phyloP scores from a whole-genome alignment of 805 yeast species.

The Saturnispora saitoi region DNA sequence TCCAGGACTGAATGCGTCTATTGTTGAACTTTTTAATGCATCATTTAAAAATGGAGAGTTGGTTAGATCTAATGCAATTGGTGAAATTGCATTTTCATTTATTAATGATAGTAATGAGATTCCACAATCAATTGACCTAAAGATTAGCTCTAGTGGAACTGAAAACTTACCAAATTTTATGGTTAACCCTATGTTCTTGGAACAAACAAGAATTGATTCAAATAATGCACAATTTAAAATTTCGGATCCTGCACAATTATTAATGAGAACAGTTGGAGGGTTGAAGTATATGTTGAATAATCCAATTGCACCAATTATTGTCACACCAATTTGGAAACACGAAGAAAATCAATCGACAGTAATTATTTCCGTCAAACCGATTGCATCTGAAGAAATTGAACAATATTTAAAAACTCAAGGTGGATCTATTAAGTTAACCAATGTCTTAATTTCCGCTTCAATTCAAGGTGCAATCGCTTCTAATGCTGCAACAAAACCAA shows the following conservation, averaged over 20 bases:
- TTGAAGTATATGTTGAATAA: conserved; percentile 59
- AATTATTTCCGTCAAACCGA: conserved; percentile 57
- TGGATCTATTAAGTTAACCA: conserved; percentile 40
- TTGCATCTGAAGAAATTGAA: conserved; percentile 34
- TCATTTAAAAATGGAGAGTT: conserved; percentile 60
- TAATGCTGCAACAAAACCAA: conserved; percentile 82
- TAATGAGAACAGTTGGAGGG: conserved; percentile 68
- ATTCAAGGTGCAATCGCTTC: conserved; percentile 54
- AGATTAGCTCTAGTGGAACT: conserved; percentile 33
- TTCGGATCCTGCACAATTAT: conserved; percentile 40
- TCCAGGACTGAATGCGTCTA: conserved; percentile 71
- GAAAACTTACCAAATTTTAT: conserved; percentile 36
- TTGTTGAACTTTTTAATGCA: conserved; percentile 81
- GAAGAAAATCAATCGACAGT: conserved; percentile 81
- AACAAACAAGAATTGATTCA: conserved; percentile 27
- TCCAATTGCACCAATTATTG: conserved; percentile 53
- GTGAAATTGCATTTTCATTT: conserved; percentile 81
- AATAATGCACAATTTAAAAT: conserved; percentile 29
- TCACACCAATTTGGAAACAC: conserved; percentile 84
- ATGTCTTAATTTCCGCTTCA: conserved; percentile 53
- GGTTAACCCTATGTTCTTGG: conserved; percentile 47
- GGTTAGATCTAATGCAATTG: conserved; percentile 54
- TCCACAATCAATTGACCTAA: conserved; percentile 36
- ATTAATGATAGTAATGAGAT: conserved; percentile 28
- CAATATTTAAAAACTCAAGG: conserved; percentile 24